A percentile compares a stretch with the other conserved stretches of the same genome.
Evolutionary conservation across 2,329 filamentous ascomycete species (phyloP).

Genomic region (Paecilomyces niveus): DNA sequence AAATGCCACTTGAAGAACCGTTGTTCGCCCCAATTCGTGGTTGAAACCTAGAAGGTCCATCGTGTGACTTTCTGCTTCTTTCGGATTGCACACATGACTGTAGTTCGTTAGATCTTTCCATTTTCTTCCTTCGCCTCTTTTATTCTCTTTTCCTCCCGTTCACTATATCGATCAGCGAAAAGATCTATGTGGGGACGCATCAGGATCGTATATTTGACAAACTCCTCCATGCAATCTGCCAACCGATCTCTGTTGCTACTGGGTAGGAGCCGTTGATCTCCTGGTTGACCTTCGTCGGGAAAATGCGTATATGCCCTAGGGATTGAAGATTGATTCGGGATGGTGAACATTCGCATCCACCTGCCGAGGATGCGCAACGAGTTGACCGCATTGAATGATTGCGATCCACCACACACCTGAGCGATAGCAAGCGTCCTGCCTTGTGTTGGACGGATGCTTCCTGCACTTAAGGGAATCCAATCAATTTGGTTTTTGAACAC

Average conservation of each 20-base stretch:
- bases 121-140: constrained; percentile 13
- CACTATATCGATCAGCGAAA: constrained; percentile 58
- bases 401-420: constrained; percentile 58
- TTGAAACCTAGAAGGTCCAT: not conserved
- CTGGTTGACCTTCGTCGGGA: constrained; percentile 41
- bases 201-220: constrained; percentile 61
- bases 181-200: constrained; percentile 56
- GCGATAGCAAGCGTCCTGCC: constrained; percentile 57
- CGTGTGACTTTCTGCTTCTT: too few species aligned
- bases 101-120: not conserved
- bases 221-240: constrained; percentile 63
- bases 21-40: constrained; percentile 17
- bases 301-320: constrained; percentile 60
- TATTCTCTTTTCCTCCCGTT: constrained; percentile 35
- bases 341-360: constrained; percentile 65
- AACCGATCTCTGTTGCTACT: constrained; percentile 53
- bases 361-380: constrained; percentile 57
- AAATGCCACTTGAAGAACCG: constrained; percentile 21
- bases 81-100: too few species aligned
- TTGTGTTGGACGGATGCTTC: constrained; percentile 59
- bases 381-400: constrained; percentile 63
- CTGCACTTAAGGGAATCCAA: constrained; percentile 58
- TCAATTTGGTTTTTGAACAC: constrained; percentile 67
- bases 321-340: constrained; percentile 59
- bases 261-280: constrained; percentile 45